phyloP scores from a whole-genome alignment of 352 stramenopile genomes.

The Phytophthora boehmeriae region DNA sequence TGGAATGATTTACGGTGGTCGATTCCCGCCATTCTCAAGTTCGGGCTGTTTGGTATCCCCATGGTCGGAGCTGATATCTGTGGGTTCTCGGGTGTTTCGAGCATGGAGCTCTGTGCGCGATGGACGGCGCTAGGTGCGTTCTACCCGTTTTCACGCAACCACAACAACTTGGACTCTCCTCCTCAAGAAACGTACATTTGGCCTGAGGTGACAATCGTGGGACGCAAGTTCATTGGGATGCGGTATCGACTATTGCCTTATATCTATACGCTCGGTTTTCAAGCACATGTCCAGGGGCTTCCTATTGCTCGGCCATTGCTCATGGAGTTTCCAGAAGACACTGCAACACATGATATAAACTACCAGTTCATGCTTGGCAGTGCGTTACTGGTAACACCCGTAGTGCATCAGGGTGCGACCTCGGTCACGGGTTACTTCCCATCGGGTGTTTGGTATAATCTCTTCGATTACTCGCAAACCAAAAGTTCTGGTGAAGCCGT shows the following conservation, averaged over 20 bases:
- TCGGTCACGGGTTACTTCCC: slow-evolving; percentile 53
- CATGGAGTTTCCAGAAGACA: slow-evolving; percentile 66
- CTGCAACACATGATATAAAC: slow-evolving; percentile 39
- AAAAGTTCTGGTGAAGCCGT: slow-evolving; percentile 30
- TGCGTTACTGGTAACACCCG: slow-evolving; percentile 55
- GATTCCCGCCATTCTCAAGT: slow-evolving; percentile 70
- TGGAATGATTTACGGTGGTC: slow-evolving; percentile 83
- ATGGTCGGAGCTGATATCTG: slow-evolving; percentile 87
- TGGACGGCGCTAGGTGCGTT: slow-evolving; percentile 80
- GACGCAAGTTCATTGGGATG: slow-evolving; percentile 66
- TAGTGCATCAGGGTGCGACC: slow-evolving; percentile 55
- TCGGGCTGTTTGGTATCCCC: slow-evolving; percentile 78
- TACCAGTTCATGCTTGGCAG: slow-evolving; percentile 67
- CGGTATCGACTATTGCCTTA: slow-evolving; percentile 83
- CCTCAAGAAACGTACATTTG: slow-evolving; percentile 76
- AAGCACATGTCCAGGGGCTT: slow-evolving; percentile 44
- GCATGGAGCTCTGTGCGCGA: slow-evolving; percentile 74
- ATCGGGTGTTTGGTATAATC: slow-evolving; percentile 55
- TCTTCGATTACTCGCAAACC: slow-evolving; percentile 54
- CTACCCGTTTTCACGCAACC: slow-evolving; percentile 83
- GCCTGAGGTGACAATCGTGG: slow-evolving; percentile 48
- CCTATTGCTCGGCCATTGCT: slow-evolving; percentile 65
- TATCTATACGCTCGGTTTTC: slow-evolving; percentile 78
- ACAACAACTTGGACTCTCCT: slow-evolving; percentile 66
- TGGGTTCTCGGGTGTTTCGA: slow-evolving; percentile 63